Percentiles rank a stretch among this genome's conserved stretches.
Evolutionary conservation across 1,284 basidiomycete species (phyloP).

Genomic region (Trametes sp.): DNA sequence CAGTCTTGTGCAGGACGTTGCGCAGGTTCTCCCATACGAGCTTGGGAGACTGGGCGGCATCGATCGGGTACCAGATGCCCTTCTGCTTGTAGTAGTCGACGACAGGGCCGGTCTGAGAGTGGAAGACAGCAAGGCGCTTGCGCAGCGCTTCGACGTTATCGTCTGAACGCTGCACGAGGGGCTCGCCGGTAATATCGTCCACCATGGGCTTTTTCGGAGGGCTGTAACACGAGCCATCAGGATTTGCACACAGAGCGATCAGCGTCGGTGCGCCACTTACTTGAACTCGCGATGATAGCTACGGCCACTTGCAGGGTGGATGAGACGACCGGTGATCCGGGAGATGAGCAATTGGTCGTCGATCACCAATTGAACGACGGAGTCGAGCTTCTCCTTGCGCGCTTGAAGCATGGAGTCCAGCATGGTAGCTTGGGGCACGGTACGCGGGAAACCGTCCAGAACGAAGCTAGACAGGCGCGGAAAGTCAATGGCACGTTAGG

Average conservation of each 20-base stretch:
- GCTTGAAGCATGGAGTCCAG: conserved; percentile 89
- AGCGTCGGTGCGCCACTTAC: conserved; percentile 57
- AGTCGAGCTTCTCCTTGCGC: conserved; percentile 90
- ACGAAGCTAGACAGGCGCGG: conserved; percentile 76
- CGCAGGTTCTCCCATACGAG: conserved; percentile 91
- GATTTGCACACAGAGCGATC: neutral
- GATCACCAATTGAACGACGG: conserved; percentile 92
- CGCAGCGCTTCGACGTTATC: conserved; percentile 94
- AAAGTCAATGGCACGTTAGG: conserved; percentile 10
- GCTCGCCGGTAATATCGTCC: conserved; percentile 96
- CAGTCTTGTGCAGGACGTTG: conserved; percentile 56
- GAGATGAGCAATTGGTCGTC: conserved; percentile 96
- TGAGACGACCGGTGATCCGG: conserved; percentile 94
- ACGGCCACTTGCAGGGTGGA: conserved; percentile 90
- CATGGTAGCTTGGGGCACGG: conserved; percentile 97
- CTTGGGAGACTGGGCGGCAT: conserved; percentile 91
- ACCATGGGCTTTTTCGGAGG: conserved; percentile 95
- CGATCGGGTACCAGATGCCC: conserved; percentile 88
- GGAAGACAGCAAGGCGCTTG: conserved; percentile 89
- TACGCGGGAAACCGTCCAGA: conserved; percentile 97
- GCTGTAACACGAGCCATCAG: conserved; percentile 51
- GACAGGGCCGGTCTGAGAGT: conserved; percentile 93
- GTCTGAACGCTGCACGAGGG: conserved; percentile 91
- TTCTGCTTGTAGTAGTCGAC: conserved; percentile 97
- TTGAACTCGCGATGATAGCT: conserved; percentile 96